Evolutionary conservation across 768 basidiomycete species (phyloP).

Genomic region (Saitozyma podzolica): DNA sequence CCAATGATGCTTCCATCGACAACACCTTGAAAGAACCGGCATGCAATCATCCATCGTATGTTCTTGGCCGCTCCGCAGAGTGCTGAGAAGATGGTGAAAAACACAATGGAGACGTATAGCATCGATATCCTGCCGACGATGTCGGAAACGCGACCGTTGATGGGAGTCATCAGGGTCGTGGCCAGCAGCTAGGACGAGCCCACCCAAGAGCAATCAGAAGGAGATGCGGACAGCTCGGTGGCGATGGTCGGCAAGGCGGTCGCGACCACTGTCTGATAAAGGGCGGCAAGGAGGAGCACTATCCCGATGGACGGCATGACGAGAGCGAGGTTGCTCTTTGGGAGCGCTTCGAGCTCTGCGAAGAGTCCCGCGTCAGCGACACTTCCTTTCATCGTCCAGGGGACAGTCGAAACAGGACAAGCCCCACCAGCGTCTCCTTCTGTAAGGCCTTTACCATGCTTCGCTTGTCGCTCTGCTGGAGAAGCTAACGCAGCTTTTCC

Average conservation of each 20-base stretch:
- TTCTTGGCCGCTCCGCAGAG: constrained; percentile 45
- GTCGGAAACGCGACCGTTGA: constrained; percentile 45
- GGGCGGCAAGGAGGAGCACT: constrained; percentile 16
- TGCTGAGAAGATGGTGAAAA: constrained; percentile 39
- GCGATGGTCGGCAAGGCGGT: constrained; percentile 45
- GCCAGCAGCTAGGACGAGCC: constrained; percentile 40
- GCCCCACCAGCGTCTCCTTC: constrained; percentile 24
- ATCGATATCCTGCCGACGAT: constrained; percentile 46
- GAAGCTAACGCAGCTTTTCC: no score
- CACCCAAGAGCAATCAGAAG: constrained; percentile 47
- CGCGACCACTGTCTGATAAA: constrained; percentile 32
- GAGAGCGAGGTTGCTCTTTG: constrained; percentile 38
- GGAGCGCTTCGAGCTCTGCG: constrained; percentile 39
- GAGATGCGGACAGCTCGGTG: constrained; percentile 35
- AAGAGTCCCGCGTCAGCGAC: background rate
- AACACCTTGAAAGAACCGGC: constrained; percentile 43
- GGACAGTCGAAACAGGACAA: background rate
- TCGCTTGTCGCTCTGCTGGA: background rate
- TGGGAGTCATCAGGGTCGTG: constrained; percentile 26
- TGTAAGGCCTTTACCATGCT: constrained; percentile 21
- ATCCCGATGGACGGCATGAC: constrained; percentile 41
- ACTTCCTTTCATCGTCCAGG: background rate
- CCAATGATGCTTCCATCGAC: constrained; percentile 47
- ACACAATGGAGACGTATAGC: constrained; percentile 40
- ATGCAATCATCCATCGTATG: constrained; percentile 36